phyloP scores from a whole-genome alignment of 768 basidiomycete genomes.

The Suillus lakei region DNA sequence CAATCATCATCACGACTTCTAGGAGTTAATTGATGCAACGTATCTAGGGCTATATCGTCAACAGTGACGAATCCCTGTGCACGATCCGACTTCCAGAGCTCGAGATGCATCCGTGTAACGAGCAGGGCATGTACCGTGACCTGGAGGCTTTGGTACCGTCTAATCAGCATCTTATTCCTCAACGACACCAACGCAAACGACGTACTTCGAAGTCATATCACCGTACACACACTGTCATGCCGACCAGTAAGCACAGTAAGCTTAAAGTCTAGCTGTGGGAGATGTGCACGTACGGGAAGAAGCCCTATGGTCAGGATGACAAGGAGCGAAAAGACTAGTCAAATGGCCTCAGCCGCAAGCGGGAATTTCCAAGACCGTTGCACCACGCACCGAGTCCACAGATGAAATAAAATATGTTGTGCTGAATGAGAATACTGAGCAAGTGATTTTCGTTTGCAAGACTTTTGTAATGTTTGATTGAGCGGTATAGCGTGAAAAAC shows the following conservation, averaged over 20 bases:
- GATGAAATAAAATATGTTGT: slow-evolving; percentile 11
- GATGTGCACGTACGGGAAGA: slow-evolving; percentile 1
- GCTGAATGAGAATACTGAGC: slow-evolving; percentile 4
- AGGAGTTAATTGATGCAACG: too few species aligned
- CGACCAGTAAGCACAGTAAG: background rate
- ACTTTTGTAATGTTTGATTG: slow-evolving; percentile 5
- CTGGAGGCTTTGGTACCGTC: background rate
- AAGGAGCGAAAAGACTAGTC: slow-evolving; percentile 4
- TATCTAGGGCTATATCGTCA: background rate
- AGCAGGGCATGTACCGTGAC: slow-evolving; percentile 7
- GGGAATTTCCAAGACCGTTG: background rate
- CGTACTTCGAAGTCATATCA: slow-evolving; percentile 9
- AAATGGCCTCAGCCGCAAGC: background rate
- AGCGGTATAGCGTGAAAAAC: slow-evolving; percentile 3
- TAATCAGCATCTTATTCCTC: background rate
- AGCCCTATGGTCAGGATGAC: background rate
- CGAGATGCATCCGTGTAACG: slow-evolving; percentile 10
- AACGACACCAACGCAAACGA: background rate
- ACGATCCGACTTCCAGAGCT: slow-evolving; percentile 9
- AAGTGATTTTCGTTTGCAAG: background rate
- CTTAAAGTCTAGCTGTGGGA: background rate
- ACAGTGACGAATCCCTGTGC: background rate
- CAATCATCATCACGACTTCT: background rate
- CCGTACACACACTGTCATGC: slow-evolving; percentile 1
- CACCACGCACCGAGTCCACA: slow-evolving; percentile 6